Evolutionary conservation across 495 filamentous ascomycete species (phyloP), one percentile per base, ranked within the genome.

Genomic region (Trichocladium uniseriatum): DNA sequence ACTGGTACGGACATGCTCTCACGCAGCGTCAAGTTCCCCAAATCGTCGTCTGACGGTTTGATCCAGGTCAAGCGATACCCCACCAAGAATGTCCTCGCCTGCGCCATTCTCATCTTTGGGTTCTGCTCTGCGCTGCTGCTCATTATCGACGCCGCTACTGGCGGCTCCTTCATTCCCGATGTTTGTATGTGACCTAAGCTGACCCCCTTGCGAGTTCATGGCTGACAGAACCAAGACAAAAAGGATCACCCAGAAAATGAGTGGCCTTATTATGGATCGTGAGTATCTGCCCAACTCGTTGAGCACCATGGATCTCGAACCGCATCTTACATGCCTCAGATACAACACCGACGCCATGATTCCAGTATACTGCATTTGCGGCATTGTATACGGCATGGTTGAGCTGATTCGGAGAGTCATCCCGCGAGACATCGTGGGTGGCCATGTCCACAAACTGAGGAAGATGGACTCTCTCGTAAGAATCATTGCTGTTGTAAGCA

Each of bases 401-500:
- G 71, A 75, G 51, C 56, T 72, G 35, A 68, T 75, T 21, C 66
- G 69, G 13, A 51, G 68, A 14, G 64, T 73, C 14, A 73, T 73
- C 14, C 68, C 69, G 2, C 56, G 69, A 5, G 68, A 72, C 21
- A 68, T 75, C 36, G 69, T 70, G 7, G 71, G 69, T 15, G 69
- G 69, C n/a, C 49, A 73, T 47, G 50, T 74, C 32, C 57, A 62
- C 14, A 74, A 72, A 46, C 54, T 74, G 18, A 55, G 67, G 15
- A 63, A 60, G 29, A 59, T 73, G 56, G 71, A 75, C 53, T 66
- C 66, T n/a, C 43, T 69, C 21, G 71, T 63, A 24, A 5, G 31
- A 6, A 1, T 20, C n/a, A n/a, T n/a, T n/a, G n/a, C n/a, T n/a
- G n/a, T n/a, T n/a, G n/a, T n/a, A n/a, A n/a, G n/a, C n/a, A 8